phyloP scores from a whole-genome alignment of 768 basidiomycete genomes.

The Suillus ampliporus region DNA sequence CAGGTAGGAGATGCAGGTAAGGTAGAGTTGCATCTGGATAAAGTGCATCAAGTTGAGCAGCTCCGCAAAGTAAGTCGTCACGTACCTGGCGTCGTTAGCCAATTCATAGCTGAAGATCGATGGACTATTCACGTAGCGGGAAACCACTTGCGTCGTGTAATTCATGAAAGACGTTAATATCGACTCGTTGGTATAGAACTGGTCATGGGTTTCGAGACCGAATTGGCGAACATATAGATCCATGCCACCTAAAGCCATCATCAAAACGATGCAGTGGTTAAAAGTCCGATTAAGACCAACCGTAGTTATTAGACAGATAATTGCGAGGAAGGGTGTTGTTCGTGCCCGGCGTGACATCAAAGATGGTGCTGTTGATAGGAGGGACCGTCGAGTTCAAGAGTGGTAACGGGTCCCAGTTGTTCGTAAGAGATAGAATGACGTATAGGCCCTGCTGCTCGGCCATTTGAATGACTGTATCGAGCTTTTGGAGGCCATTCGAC shows the following conservation, averaged over 20 bases:
- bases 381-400: slow-evolving; percentile 30
- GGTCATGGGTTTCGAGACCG: slow-evolving; percentile 51
- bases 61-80: neutral
- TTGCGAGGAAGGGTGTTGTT: slow-evolving; percentile 54
- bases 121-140: slow-evolving; percentile 59
- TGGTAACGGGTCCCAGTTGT: slow-evolving; percentile 60
- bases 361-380: slow-evolving; percentile 7
- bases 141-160: slow-evolving; percentile 58
- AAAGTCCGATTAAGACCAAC: slow-evolving; percentile 33
- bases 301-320: slow-evolving; percentile 66
- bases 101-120: slow-evolving; percentile 64
- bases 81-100: slow-evolving; percentile 68
- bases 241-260: slow-evolving; percentile 57
- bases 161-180: slow-evolving; percentile 60
- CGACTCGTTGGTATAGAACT: slow-evolving; percentile 60
- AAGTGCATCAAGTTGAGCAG: slow-evolving; percentile 7
- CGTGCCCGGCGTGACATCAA: slow-evolving; percentile 36
- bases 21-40: slow-evolving; percentile 60
- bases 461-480: slow-evolving; percentile 60
- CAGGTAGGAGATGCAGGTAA: slow-evolving; percentile 49
- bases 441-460: slow-evolving; percentile 61
- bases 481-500: slow-evolving; percentile 63
- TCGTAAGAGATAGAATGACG: slow-evolving; percentile 61
- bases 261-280: slow-evolving; percentile 11
- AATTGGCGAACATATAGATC: slow-evolving; percentile 64